Evolutionary conservation across 2,329 filamentous ascomycete species (phyloP).

Genomic region (Claviceps sorghi): DNA sequence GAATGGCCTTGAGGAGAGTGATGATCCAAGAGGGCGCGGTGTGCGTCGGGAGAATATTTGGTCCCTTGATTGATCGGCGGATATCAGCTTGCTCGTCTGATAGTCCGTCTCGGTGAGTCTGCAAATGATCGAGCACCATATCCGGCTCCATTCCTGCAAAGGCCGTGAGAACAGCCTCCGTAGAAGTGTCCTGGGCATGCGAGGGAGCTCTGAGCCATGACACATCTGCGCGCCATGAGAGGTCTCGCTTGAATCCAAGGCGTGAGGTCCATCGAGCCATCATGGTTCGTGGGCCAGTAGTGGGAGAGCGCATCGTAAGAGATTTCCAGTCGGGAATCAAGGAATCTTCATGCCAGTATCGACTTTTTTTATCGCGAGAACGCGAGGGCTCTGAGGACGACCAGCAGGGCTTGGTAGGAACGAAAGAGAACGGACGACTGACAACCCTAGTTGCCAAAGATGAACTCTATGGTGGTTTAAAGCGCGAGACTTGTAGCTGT

Average conservation of each 20-base stretch:
- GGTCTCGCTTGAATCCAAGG: neutral
- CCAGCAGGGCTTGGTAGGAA: neutral
- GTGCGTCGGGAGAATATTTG: conserved; percentile 13
- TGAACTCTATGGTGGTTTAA: conserved; percentile 7
- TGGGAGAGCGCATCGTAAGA: conserved; percentile 4
- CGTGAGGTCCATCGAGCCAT: conserved; percentile 1
- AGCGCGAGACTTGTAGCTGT: conserved; percentile 3
- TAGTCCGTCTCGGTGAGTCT: conserved; percentile 11
- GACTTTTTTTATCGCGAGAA: neutral
- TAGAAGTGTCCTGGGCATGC: conserved; percentile 6
- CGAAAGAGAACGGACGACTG: neutral
- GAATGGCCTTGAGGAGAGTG: conserved; percentile 13
- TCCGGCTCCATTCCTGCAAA: conserved; percentile 10
- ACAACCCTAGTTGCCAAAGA: neutral
- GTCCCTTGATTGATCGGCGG: conserved; percentile 11
- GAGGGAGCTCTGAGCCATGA: conserved; percentile 6
- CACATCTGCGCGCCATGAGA: conserved; percentile 1
- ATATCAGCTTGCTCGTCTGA: conserved; percentile 9
- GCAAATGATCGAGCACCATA: conserved; percentile 9
- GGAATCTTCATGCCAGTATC: conserved; percentile 7
- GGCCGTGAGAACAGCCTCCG: conserved; percentile 10
- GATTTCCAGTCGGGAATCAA: neutral
- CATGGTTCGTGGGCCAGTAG: neutral
- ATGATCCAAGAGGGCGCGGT: conserved; percentile 14
- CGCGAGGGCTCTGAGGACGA: neutral